These are phyloP conservation scores for Perkinsus marinus DNA, from an alignment of 169 alveolate genomes.

Conservation along the genomic window DNA sequence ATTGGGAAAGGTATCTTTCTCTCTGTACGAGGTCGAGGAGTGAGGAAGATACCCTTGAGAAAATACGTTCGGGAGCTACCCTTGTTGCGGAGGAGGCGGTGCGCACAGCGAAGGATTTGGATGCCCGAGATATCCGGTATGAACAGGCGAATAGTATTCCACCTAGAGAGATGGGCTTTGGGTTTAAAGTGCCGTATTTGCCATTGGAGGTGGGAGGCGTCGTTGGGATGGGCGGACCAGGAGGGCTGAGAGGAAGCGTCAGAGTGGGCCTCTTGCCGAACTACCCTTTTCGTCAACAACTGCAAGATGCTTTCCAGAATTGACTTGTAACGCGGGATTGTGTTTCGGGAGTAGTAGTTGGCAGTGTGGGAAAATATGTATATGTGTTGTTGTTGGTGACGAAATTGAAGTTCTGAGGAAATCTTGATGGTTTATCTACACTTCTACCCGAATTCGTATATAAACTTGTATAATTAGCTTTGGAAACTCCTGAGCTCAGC, in stretches of 20 bases:
- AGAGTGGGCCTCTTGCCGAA: not conserved
- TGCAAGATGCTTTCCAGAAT: not conserved
- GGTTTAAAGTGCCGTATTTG: not conserved
- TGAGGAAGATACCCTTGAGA: not conserved
- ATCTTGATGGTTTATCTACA: no score
- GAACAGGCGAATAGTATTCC: not conserved
- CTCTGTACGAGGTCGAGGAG: not conserved
- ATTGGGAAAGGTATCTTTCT: not conserved
- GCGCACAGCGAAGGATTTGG: not conserved
- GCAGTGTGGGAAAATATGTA: not conserved
- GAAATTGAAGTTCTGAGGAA: no score
- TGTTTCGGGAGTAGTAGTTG: not conserved
- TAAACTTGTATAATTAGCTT: no score
- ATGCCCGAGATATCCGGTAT: not conserved
- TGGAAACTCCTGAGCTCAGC: no score
- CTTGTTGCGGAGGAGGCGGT: not conserved
- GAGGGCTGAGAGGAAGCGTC: not conserved
- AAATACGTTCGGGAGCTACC: not conserved
- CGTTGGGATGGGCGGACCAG: not conserved
- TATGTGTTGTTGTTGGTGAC: not conserved
- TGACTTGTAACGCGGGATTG: not conserved
- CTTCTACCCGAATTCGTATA: no score
- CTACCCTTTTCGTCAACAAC: not conserved
- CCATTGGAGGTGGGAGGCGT: not conserved
- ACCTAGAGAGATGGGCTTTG: not conserved